Evolutionary conservation across 768 basidiomycete genomes (phyloP).

Genomic region (Kwoniella mangroviensis): DNA sequence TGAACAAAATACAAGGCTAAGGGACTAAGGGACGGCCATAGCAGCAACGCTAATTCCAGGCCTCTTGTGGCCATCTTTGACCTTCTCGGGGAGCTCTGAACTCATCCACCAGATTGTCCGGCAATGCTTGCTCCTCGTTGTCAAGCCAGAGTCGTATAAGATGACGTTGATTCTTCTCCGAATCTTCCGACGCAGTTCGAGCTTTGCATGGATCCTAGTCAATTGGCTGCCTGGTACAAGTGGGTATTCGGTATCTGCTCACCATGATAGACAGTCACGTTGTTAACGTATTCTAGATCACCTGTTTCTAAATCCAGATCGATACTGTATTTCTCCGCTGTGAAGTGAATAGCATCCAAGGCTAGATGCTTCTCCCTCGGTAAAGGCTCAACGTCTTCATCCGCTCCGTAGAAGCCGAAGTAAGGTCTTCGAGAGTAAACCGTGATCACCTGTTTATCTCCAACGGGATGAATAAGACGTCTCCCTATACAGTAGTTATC

Average conservation of each 20-base stretch:
- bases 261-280: slow-evolving; percentile 37
- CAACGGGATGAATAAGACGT: background rate
- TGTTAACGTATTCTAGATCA: slow-evolving; percentile 42
- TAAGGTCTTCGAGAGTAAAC: slow-evolving; percentile 34
- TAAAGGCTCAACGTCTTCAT: slow-evolving; percentile 26
- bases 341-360: slow-evolving; percentile 39
- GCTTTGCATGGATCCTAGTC: slow-evolving; percentile 12
- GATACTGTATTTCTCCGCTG: slow-evolving; percentile 36
- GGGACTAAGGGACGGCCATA: no score
- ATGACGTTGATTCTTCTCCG: slow-evolving; percentile 31
- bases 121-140: slow-evolving; percentile 27
- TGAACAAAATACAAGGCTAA: no score
- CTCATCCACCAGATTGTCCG: slow-evolving; percentile 13
- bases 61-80: slow-evolving; percentile 30
- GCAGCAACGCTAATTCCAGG: slow-evolving; percentile 18
- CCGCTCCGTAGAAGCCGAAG: slow-evolving; percentile 39
- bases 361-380: slow-evolving; percentile 36
- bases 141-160: slow-evolving; percentile 30
- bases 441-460: slow-evolving; percentile 23
- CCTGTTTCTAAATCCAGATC: slow-evolving; percentile 38
- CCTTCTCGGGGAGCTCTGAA: slow-evolving; percentile 1
- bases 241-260: background rate
- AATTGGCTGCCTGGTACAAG: no score
- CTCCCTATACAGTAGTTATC: background rate
- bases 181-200: slow-evolving; percentile 32